These are phyloP conservation scores for Ustilago nuda DNA, from an alignment of 1,284 basidiomycete species.

Conservation along the genomic window DNA sequence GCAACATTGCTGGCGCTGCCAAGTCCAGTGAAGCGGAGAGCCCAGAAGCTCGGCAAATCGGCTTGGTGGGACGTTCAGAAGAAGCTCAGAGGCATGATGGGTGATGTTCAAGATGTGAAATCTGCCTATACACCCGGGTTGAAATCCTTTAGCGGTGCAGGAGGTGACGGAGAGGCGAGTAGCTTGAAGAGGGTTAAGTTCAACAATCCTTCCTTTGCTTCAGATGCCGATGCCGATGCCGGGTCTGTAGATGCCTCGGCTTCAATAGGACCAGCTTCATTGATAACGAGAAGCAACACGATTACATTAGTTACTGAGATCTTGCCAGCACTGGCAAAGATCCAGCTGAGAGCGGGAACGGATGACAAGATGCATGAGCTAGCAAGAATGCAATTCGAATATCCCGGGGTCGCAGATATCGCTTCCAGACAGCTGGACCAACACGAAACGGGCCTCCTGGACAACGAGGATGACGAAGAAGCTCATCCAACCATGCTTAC, in stretches of 20 bases:
- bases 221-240: neutral
- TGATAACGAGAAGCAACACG: constrained; percentile 14
- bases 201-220: neutral
- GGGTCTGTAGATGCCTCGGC: neutral
- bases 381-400: constrained; percentile 41
- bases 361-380: constrained; percentile 17
- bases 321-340: constrained; percentile 45
- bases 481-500: neutral
- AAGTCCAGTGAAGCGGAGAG: constrained; percentile 78
- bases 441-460: constrained; percentile 30
- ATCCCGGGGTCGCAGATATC: constrained; percentile 39
- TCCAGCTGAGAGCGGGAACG: constrained; percentile 5
- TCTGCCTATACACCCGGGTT: neutral
- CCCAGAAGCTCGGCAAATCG: constrained; percentile 78
- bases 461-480: constrained; percentile 14
- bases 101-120: constrained; percentile 65
- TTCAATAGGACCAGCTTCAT: neutral
- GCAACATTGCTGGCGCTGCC: constrained; percentile 86
- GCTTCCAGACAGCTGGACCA: constrained; percentile 29
- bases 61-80: constrained; percentile 71
- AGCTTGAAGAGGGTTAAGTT: constrained; percentile 29
- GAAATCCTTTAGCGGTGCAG: neutral
- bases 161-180: neutral
- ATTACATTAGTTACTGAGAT: constrained; percentile 40
- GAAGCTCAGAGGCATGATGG: constrained; percentile 65